Evolutionary conservation across 768 basidiomycete species (phyloP).

Genomic region (Termitomyces sp.): DNA sequence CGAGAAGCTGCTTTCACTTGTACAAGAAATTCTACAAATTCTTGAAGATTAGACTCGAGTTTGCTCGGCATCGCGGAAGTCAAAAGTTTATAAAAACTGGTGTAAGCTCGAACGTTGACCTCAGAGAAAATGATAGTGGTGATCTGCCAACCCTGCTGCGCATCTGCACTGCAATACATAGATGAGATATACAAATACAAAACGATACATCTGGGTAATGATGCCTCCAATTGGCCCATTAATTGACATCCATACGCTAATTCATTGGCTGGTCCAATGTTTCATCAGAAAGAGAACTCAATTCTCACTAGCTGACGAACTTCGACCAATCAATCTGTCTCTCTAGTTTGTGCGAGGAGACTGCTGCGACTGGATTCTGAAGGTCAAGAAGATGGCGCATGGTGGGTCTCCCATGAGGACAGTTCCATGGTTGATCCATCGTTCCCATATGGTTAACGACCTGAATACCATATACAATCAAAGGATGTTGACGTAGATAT

Average conservation of each 20-base stretch:
- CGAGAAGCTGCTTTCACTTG: no score
- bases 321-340: background rate
- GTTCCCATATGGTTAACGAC: constrained; percentile 79
- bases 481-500: constrained; percentile 4
- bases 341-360: background rate
- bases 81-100: no score
- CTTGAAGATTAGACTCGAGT: no score
- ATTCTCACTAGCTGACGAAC: background rate
- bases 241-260: background rate
- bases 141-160: no score
- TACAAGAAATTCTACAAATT: no score
- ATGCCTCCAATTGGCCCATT: no score
- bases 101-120: no score
- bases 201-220: background rate
- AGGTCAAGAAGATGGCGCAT: constrained; percentile 75
- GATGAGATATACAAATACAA: background rate
- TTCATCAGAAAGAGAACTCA: background rate
- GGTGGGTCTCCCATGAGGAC: constrained; percentile 83
- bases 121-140: no score
- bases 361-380: background rate
- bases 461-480: constrained; percentile 31
- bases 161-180: no score
- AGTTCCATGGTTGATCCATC: constrained; percentile 86
- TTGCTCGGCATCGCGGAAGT: no score
- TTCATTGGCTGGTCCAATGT: background rate